Base-by-base conservation (phyloP, 768 basidiomycete species). In the Pisolithus tinctorius region DNA sequence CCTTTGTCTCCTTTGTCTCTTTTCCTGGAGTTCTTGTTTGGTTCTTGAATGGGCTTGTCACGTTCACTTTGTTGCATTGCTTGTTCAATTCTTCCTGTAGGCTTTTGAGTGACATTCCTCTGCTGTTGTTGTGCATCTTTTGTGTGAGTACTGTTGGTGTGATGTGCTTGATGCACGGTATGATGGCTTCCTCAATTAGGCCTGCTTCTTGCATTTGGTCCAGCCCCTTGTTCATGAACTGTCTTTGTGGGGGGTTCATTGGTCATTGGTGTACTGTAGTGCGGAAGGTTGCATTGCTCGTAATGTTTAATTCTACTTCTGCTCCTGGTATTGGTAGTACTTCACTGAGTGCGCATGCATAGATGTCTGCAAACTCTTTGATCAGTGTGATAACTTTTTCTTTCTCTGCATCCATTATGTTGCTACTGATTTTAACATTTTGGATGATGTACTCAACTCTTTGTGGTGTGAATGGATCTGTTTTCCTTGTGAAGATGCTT, bases 281-380 rank as follows among this genome's bases (percentile, higher is more conserved):
- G n/a, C 34, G 20, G 45, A 47, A 50, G 1, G 7, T 42, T 6
- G 23, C 7, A 4, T 47, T 45, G 0, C 20, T 13, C 0, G 54
- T 45, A 8, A 55, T 16, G 20, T 51, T 53, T 2, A 54, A 39
- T 8, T 54, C 46, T 4, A 45, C 3, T 11, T 9, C 6, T 4
- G 27, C 27, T 3, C 42, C 42, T 1, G 34, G 43, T 0, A 75
- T 66, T 1, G 57, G 54, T 0, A 39, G 37, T 4, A 77, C 74
- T 49, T 78, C 72, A 26, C 64, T 63, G 8, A 76, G 51, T 0
- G 69, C 61, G 3, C 75, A 58, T 1, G 72, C 70, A 47, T 74
- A 77, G 25, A 65, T 57, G 50, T 76, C 72, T 0, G 73, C 71
- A 48, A 62, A 73, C 41, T 66, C 48, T 0, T 6, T 34, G 0